These are phyloP conservation scores for Cucumis hystrix DNA, from an alignment of 306 rosid species.

Conservation along the genomic window DNA sequence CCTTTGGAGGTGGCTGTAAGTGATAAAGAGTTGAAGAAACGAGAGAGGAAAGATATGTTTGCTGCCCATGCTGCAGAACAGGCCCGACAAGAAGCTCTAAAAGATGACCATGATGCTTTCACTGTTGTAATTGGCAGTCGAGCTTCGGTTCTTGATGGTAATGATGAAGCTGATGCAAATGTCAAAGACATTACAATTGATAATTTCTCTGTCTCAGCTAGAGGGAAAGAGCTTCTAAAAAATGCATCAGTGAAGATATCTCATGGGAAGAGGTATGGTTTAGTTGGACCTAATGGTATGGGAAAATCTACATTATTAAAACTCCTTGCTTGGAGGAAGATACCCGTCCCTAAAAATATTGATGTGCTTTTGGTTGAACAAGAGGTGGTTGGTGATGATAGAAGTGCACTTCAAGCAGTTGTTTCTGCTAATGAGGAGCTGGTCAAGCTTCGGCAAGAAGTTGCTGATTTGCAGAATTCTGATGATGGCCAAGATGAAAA, in stretches of 20 bases:
- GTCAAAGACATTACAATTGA: constrained; percentile 40
- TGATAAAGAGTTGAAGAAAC: constrained; percentile 37
- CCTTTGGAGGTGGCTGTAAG: constrained; percentile 23
- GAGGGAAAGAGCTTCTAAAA: constrained; percentile 40
- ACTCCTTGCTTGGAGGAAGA: constrained; percentile 87
- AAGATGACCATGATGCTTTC: constrained; percentile 64
- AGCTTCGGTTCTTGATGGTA: constrained; percentile 45
- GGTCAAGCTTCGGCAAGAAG: constrained; percentile 47
- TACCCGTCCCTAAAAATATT: constrained; percentile 67
- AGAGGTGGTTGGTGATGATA: constrained; percentile 68
- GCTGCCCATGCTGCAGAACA: constrained; percentile 35
- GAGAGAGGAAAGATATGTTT: constrained; percentile 50
- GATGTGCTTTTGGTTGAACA: constrained; percentile 77
- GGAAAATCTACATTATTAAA: constrained; percentile 70
- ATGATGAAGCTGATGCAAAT: constrained; percentile 42
- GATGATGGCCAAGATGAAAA: constrained; percentile 16
- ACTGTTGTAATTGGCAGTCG: constrained; percentile 62
- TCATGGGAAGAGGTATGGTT: constrained; percentile 52
- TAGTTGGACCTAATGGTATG: constrained; percentile 56
- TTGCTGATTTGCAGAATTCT: constrained; percentile 36
- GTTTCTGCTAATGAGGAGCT: constrained; percentile 70
- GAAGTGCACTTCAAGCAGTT: constrained; percentile 43
- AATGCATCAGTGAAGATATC: constrained; percentile 40
- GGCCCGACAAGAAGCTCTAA: constrained; percentile 49
- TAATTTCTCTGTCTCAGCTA: constrained; percentile 40